Evolutionary conservation across 345 rosid genomes (phyloP), one percentile per base, ranked within the genome.

Genomic region (Eucalyptus cloeziana): DNA sequence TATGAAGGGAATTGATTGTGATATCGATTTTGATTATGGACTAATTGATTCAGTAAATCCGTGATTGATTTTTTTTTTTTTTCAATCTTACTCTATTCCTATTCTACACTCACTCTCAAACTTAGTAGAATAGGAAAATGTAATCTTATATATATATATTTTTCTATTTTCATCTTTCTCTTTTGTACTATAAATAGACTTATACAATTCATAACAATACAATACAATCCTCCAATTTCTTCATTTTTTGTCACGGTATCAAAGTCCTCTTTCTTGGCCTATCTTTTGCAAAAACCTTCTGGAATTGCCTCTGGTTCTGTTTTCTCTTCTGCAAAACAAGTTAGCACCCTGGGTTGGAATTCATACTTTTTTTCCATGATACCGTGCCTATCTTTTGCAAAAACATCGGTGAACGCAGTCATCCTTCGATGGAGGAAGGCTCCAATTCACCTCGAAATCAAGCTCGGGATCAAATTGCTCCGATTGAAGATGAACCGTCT

Each of bases 391-490:
- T n/a, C n/a, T n/a, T n/a, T n/a, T n/a, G n/a, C 58, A 25, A 60
- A 10, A 58, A 25, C 67, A 2, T 52, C 0, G 10, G 8, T 21
- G n/a, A 60, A 60, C 7, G 11, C 0, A 60, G 2, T 52, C 56
- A 52, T 52, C 30, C 13, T 58, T 27, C 3, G 30, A 58, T 25
- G 31, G 1, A 27, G 58, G 58, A 52, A 21, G 25, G 10, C 58
- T 52, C 24, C 24, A 58, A 58, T 27, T 60, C 67, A 25, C n/a
- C n/a, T 24, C 0, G 3, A 60, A 60, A 60, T 60, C 31, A 60
- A 60, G 2, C 15, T 12, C 10, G 0, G 0, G 14, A 60, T 60
- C 15, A 60, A 5, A 60, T 24, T 1, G 14, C 2, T 58, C 7
- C n/a, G 7, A 58, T 11, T 58, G 14, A 58, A 58, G 64, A 58